A percentile compares a stretch with the other conserved stretches of the same genome.
Evolutionary conservation across 2,329 filamentous ascomycete genomes (phyloP).

Genomic region (Sordariomycetes sp.): DNA sequence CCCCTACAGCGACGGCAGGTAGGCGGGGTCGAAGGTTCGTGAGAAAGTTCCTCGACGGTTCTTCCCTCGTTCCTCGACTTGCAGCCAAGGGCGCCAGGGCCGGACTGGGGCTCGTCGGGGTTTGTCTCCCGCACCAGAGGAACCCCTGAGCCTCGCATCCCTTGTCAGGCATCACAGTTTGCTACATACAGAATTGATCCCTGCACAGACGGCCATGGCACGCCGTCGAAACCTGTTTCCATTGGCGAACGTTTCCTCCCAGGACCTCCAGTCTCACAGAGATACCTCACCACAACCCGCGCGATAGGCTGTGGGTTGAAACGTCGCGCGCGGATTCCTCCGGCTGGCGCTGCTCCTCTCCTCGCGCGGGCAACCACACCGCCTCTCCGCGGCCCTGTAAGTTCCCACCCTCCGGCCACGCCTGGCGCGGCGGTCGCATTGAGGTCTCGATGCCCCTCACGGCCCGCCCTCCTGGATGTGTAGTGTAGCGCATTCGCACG

Average conservation of each 20-base stretch:
- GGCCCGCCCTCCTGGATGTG: background rate
- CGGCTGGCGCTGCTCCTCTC: background rate
- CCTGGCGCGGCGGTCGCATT: background rate
- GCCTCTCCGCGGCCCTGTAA: background rate
- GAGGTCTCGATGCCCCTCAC: conserved; percentile 1
- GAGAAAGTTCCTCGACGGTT: background rate
- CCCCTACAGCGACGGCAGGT: background rate
- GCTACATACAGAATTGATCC: background rate
- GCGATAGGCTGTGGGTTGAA: background rate
- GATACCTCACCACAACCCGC: background rate
- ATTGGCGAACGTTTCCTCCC: background rate
- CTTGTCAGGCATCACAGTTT: background rate
- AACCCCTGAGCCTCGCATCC: background rate
- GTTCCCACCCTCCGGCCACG: background rate
- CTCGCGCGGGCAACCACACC: background rate
- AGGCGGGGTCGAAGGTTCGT: background rate
- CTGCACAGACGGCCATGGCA: background rate
- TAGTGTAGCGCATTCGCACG: too few relatives aligned
- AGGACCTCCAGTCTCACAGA: background rate
- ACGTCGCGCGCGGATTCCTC: background rate
- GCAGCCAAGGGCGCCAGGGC: background rate
- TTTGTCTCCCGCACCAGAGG: background rate
- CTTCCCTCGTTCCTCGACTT: background rate
- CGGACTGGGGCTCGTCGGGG: background rate
- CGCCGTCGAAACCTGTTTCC: background rate